Evolutionary conservation across 2,329 filamentous ascomycete genomes (phyloP), one percentile per base, ranked within the genome.

Genomic region (Elsinoe perseae): DNA sequence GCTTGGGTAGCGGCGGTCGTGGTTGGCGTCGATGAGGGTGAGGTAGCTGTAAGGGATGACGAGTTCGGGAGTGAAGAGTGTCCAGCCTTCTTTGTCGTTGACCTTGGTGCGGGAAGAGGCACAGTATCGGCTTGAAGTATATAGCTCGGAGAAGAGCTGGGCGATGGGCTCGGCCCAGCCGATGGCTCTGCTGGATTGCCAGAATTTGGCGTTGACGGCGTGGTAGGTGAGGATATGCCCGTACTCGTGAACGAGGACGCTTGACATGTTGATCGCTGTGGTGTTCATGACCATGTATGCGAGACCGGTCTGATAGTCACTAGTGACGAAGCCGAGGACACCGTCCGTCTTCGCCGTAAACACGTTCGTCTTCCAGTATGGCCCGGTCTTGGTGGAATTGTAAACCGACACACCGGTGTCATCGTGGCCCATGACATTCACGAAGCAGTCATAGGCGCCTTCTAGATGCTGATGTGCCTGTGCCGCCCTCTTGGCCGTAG

Each of bases 161-260:
- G 76, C 76, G 0, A 78, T 64, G 0, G 75, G 73, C 64, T 79
- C 76, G 75, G 75, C 78, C 76, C 76, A 79, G 3, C 75, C 73
- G 0, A 75, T 75, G 1, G 75, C 78, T 2, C 69, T 66, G 1
- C 61, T 64, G 57, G 78, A 76, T 50, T 76, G 65, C 2, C 78
- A 61, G 64, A 63, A 66, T 18, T 61, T 63, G 42, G 62, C 58
- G 58, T 65, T 61, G n/a, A 72, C 69, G 56, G 77, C 78, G 40
- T 44, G 40, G 40, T 36, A 52, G 18, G 75, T 74, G 58, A 79
- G 64, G 0, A 68, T 75, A 59, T 79, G 77, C 0, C 76, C 77
- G 52, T 70, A 79, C 61, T 79, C 77, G 57, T 79, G 77, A 2
- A 78, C 74, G 0, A 73, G 72, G n/a, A 78, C 69, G 2, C 64